These are phyloP conservation scores for Harrya chromipes DNA, from an alignment of 768 basidiomycete genomes.

Conservation along the genomic window DNA sequence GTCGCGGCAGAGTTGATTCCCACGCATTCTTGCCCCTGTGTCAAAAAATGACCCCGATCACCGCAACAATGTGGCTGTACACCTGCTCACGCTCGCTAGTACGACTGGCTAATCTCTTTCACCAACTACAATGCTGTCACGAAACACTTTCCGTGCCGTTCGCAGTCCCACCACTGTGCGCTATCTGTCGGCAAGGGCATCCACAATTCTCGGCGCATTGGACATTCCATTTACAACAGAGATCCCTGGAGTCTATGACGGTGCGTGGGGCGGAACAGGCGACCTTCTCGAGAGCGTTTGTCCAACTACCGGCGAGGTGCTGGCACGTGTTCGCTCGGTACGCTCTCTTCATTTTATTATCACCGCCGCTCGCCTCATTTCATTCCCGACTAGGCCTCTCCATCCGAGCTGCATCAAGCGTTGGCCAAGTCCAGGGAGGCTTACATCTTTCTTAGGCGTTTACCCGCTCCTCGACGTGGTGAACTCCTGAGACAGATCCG, in stretches of 20 bases:
- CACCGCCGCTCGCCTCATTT: slow-evolving; percentile 13
- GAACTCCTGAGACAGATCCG: slow-evolving; percentile 87
- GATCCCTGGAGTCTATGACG: slow-evolving; percentile 76
- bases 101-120: not conserved
- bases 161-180: slow-evolving; percentile 33
- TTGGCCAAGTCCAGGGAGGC: slow-evolving; percentile 74
- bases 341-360: slow-evolving; percentile 21
- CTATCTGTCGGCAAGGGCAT: slow-evolving; percentile 65
- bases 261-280: slow-evolving; percentile 74
- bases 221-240: slow-evolving; percentile 57
- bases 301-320: slow-evolving; percentile 82
- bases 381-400: slow-evolving; percentile 52
- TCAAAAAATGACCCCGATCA: slow-evolving; percentile 14
- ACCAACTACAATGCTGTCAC: slow-evolving; percentile 21
- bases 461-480: slow-evolving; percentile 86
- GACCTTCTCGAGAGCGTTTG: slow-evolving; percentile 69
- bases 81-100: too few relatives aligned
- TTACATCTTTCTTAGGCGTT: slow-evolving; percentile 60
- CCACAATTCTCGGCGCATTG: slow-evolving; percentile 60
- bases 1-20: slow-evolving; percentile 26
- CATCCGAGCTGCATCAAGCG: slow-evolving; percentile 66
- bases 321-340: slow-evolving; percentile 73
- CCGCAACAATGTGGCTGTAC: slow-evolving; percentile 29
- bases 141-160: slow-evolving; percentile 15
- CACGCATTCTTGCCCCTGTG: slow-evolving; percentile 31